Evolutionary conservation across 306 rosid genomes (phyloP), one percentile per base, ranked within the genome.

Genomic region (Lagenaria siceraria): DNA sequence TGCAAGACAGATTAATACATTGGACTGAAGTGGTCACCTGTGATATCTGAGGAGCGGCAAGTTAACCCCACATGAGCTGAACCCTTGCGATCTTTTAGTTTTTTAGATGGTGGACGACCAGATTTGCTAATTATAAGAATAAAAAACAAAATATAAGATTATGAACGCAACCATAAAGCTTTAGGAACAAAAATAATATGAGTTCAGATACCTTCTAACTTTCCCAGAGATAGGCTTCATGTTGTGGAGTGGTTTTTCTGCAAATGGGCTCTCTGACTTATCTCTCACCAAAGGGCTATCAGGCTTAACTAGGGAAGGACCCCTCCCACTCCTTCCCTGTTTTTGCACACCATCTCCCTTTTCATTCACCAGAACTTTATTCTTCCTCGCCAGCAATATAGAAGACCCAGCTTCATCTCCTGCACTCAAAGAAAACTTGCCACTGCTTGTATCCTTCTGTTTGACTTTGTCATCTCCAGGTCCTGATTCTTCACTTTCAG

Each of bases 61-160:
- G 61, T 86, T 77, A 88, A 86, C 84, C 90, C 91, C 55, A 81
- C 83, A 74, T 85, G 87, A 86, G 92, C 77, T 84, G 81, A 78
- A 76, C 77, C 79, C 80, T 91, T 90, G 77, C 90, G 94, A 79
- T 88, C 98, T 85, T 90, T 89, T 78, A 84, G 92, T 84, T 94
- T 94, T 83, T 88, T 94, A 4, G 90, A 83, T 75, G 94, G 92
- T 77, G 94, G 97, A 64, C 93, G 92, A 7, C 98, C 98, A 55
- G 88, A 77, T 87, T 88, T 91, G 75, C 98, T 89, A 88, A 80
- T 78, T 42, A 80, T 68, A 85, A 79, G 64, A 80, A 38, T 46
- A 62, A 61, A 38, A 66, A 66, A 4, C 17, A 40, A 68, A 59
- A 48, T n/a, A n/a, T 46, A 25, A 38, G 55, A 25, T 60, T 9